phyloP scores from a whole-genome alignment of 495 filamentous ascomycete species.

The Neurospora sp. region DNA sequence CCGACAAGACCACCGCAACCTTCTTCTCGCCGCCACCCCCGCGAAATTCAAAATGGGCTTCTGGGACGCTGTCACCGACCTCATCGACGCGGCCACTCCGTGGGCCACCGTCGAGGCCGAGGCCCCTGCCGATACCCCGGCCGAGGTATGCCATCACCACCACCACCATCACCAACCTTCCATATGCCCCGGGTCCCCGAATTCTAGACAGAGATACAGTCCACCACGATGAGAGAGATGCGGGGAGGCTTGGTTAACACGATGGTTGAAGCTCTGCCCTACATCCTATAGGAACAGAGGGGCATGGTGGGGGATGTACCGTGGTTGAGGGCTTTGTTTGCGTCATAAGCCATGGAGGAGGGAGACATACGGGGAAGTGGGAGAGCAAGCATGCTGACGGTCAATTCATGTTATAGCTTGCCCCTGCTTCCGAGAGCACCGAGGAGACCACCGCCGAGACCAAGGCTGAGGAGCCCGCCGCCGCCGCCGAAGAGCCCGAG shows the following conservation, averaged over 20 bases:
- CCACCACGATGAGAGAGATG: background rate
- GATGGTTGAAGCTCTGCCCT: background rate
- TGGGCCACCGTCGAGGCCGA: constrained; percentile 47
- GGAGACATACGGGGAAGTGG: background rate
- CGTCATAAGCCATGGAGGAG: background rate
- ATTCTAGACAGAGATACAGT: background rate
- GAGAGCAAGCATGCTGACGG: background rate
- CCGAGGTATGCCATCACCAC: background rate
- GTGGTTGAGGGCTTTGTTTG: constrained; percentile 5
- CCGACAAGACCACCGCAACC: background rate
- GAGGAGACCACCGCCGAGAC: constrained; percentile 40
- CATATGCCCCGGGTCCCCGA: background rate
- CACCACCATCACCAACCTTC: background rate
- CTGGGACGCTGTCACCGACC: constrained; percentile 44
- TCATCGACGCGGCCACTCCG: constrained; percentile 45
- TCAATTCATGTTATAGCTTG: background rate
- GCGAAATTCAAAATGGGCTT: constrained; percentile 39
- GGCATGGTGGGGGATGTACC: constrained; percentile 12
- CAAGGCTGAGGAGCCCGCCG: constrained; percentile 32
- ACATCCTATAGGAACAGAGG: background rate
- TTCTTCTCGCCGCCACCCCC: background rate
- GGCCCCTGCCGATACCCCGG: constrained; percentile 33
- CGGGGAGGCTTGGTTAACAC: background rate
- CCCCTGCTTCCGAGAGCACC: constrained; percentile 33
- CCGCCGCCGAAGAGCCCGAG: constrained; percentile 35